A percentile compares a stretch with the other conserved stretches of the same genome.
Conservation (phyloP, 306 rosid species). For the Quercus suber region DNA sequence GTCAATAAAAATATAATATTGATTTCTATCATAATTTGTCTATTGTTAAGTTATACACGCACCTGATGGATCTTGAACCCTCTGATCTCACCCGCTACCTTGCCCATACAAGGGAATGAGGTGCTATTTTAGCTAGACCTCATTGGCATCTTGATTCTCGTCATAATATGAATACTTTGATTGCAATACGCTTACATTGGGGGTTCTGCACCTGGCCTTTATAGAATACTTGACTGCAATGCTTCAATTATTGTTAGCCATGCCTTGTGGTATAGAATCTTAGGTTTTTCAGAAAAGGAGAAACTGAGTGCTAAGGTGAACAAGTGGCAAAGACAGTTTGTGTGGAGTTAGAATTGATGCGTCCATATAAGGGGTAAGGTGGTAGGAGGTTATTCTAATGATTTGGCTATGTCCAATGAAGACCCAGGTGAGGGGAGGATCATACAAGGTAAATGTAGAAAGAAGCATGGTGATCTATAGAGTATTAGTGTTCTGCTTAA, state of each 20-base stretch:
- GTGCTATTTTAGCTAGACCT: no score
- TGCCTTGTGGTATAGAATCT: neutral
- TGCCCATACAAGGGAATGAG: no score
- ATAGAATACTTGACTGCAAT: neutral
- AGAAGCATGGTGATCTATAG: neutral
- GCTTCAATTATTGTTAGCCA: neutral
- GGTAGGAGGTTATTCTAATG: neutral
- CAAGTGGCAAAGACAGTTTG: neutral
- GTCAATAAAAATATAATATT: neutral
- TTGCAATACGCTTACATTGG: neutral
- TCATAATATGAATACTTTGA: neutral
- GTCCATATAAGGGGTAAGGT: neutral
- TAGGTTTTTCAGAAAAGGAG: neutral
- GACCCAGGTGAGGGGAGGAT: neutral
- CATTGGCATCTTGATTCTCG: no score
- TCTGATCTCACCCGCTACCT: no score
- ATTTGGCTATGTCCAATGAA: neutral
- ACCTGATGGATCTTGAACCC: no score
- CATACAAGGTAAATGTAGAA: neutral
- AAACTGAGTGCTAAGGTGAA: neutral
- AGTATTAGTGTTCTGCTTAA: no score
- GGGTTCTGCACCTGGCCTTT: neutral
- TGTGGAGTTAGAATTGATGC: neutral
- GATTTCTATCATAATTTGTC: neutral
- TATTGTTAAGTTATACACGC: no score